These are phyloP conservation scores for Pyrus bretschneideri DNA, from an alignment of 306 rosid genomes.

Conservation along the genomic window DNA sequence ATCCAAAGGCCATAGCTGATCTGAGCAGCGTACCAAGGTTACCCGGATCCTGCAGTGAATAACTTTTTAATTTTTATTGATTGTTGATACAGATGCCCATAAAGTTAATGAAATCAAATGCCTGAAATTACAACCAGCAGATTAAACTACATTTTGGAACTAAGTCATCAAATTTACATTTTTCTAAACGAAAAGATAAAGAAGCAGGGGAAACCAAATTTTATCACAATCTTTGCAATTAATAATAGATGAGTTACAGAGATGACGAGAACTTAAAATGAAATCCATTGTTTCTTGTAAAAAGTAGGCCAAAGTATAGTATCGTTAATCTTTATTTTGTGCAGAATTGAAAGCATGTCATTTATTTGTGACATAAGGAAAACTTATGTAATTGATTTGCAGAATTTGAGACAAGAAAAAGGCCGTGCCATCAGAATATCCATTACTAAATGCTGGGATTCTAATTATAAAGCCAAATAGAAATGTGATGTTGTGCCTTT, in stretches of 20 bases:
- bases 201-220: not conserved
- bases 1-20: conserved; percentile 81
- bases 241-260: not conserved
- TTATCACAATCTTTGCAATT: not conserved
- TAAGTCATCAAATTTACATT: not conserved
- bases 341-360: not conserved
- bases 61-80: conserved; percentile 7
- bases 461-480: not conserved
- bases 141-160: not conserved
- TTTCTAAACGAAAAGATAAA: not conserved
- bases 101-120: conserved; percentile 18
- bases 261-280: not conserved
- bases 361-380: not conserved
- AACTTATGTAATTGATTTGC: not conserved
- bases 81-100: conserved; percentile 11
- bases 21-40: conserved; percentile 88
- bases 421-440: not conserved
- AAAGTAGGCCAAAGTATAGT: not conserved
- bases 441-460: not conserved
- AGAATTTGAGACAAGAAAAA: not conserved
- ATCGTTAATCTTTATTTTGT: not conserved
- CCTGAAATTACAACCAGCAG: not conserved
- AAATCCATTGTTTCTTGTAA: not conserved
- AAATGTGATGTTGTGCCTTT: not conserved
- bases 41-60: conserved; percentile 78